Base-by-base conservation (phyloP, 441 rosid genomes). In the Corymbia calophylla region DNA sequence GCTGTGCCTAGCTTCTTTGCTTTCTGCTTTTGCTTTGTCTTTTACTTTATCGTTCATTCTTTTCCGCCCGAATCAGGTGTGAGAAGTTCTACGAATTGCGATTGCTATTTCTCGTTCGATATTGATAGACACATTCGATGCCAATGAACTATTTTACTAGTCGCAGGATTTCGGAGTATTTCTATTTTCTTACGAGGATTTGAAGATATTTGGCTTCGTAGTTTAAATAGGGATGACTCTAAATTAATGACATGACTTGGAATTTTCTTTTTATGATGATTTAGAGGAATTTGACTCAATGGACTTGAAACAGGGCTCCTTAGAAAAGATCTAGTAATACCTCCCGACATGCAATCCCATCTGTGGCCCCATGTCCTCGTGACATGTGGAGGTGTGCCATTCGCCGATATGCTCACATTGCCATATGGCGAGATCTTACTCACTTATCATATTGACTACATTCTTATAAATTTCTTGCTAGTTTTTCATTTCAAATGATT, bases 291-390 rank as follows among this genome's bases (percentile, higher is more conserved):
- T 49, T 49, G 14, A 49, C 53, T 49, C 13, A 8, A 11, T 49
- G 13, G 4, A 49, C 14, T 11, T 10, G 4, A 13, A 3, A 9
- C 1, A 12, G 29, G 62, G 29, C 62, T 58, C 14, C 0, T 58
- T 58, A 9, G 62, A 58, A 9, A 53, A 16, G 55, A 8, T 53
- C 21, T 6, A 53, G 2, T 56, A 21, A 21, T 9, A 56, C 29
- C 62, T 56, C 5, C 62, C 29, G 27, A 23, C 62, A 3, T 1
- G 14, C 2, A 0, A 23, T 56, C 29, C 62, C 62, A 56, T 23
- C 2, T 1, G 0, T 56, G 62, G 25, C 12, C 6, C 62, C 5
- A 56, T 56, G 62, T 9, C 29, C 62, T 56, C 62, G 1, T 56
- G 62, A 23, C 29, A 23, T 23, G 62, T 23, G 29, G 29, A 29